phyloP scores from a whole-genome alignment of 345 rosid genomes.

The Linum tenue region DNA sequence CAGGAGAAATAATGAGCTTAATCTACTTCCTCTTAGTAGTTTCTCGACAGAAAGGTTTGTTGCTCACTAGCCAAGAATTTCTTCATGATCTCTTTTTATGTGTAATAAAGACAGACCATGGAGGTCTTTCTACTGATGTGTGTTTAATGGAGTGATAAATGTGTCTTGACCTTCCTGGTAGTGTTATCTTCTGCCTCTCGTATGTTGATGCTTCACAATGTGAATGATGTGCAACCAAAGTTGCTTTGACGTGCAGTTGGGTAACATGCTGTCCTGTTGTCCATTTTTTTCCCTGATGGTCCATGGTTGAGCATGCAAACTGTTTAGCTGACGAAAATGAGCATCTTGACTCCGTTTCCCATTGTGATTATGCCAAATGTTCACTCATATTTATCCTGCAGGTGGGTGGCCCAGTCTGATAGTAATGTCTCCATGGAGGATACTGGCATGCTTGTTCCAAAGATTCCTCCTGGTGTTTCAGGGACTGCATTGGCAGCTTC shows the following conservation, averaged over 20 bases:
- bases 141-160: too few species aligned
- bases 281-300: background rate
- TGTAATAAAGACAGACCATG: background rate
- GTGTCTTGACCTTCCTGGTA: too few species aligned
- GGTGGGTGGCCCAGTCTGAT: slow-evolving; percentile 33
- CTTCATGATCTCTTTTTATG: background rate
- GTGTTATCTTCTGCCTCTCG: too few species aligned
- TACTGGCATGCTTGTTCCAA: slow-evolving; percentile 41
- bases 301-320: slow-evolving; percentile 4
- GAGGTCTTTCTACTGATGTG: too few species aligned
- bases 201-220: too few species aligned
- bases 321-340: background rate
- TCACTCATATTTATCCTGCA: slow-evolving; percentile 12
- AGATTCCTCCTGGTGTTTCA: slow-evolving; percentile 80
- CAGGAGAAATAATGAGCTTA: slow-evolving; percentile 61
- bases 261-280: too few species aligned
- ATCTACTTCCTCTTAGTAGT: slow-evolving; percentile 60
- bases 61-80: background rate
- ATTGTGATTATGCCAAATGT: background rate
- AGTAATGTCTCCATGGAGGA: slow-evolving; percentile 37
- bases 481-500: slow-evolving; percentile 96
- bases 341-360: background rate
- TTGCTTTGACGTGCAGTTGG: too few species aligned
- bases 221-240: too few species aligned
- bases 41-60: slow-evolving; percentile 47